These are phyloP conservation scores for Botryotinia globosa DNA, from an alignment of 2,329 filamentous ascomycete species.

Conservation along the genomic window DNA sequence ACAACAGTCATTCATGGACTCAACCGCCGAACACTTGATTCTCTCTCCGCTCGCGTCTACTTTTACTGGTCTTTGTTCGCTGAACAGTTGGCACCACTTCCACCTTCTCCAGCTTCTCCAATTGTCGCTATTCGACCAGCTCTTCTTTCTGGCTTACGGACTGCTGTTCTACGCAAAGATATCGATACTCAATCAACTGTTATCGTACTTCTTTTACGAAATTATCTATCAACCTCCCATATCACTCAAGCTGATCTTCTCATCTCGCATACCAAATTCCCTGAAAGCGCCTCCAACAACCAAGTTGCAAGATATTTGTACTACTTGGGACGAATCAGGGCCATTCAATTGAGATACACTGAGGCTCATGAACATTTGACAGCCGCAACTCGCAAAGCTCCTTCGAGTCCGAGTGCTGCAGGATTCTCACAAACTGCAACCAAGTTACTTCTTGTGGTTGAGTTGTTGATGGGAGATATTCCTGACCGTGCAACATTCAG, in stretches of 20 bases:
- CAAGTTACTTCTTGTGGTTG: constrained; percentile 94
- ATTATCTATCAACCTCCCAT: constrained; percentile 93
- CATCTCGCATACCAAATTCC: constrained; percentile 93
- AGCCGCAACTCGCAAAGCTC: constrained; percentile 91
- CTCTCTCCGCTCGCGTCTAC: constrained; percentile 91
- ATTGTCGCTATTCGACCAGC: constrained; percentile 83
- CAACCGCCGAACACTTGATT: constrained; percentile 92
- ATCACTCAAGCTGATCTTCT: constrained; percentile 95
- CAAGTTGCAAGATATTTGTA: constrained; percentile 97
- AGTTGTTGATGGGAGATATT: constrained; percentile 97
- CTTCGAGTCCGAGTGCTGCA: constrained; percentile 80
- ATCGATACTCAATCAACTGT: constrained; percentile 95
- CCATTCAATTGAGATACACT: constrained; percentile 94
- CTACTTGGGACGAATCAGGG: constrained; percentile 93
- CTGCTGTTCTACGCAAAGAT: constrained; percentile 94
- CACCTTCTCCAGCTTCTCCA: constrained; percentile 84
- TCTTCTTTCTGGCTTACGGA: constrained; percentile 83
- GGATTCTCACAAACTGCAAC: constrained; percentile 96
- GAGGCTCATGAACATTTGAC: constrained; percentile 94
- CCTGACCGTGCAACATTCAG: constrained; percentile 94
- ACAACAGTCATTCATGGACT: constrained; percentile 81
- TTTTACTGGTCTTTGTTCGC: constrained; percentile 97
- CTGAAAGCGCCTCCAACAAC: constrained; percentile 91
- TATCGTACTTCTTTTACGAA: constrained; percentile 90
- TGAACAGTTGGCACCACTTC: constrained; percentile 83